A percentile compares a stretch with the other conserved stretches of the same genome.
Conservation (phyloP, 169 alveolate genomes). For the Plasmodium ovale region DNA sequence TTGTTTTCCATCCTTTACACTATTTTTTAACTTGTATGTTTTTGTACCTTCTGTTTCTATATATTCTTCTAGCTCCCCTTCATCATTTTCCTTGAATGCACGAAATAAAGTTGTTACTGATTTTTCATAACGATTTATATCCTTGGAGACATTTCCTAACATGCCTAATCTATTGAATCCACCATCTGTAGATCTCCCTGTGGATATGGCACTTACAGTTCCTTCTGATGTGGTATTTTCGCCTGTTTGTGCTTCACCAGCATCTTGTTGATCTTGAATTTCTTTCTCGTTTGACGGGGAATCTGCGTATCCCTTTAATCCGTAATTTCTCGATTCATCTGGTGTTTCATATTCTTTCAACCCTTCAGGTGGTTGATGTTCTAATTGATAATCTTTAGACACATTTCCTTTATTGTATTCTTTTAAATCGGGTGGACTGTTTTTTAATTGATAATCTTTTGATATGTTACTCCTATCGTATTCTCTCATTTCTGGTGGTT, state of each 20-base stretch:
- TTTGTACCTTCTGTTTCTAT: not conserved
- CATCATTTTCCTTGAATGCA: conserved; percentile 3
- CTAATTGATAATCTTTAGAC: not conserved
- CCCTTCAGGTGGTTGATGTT: conserved; percentile 1
- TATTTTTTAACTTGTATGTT: not conserved
- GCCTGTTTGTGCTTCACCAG: not conserved
- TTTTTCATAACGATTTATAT: not conserved
- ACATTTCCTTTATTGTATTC: not conserved
- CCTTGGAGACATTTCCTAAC: not conserved
- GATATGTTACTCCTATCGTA: conserved; percentile 9
- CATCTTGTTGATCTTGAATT: not conserved
- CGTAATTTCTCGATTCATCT: conserved; percentile 25
- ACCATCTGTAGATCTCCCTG: not conserved
- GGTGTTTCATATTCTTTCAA: conserved; percentile 11
- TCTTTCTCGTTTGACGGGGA: not conserved
- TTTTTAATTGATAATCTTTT: conserved; percentile 4
- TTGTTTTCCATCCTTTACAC: not conserved
- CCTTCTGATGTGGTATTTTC: not conserved
- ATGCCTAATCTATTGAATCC: not conserved
- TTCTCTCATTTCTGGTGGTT: conserved; percentile 7
- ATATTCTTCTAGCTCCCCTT: not conserved
- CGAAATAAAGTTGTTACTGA: not conserved
- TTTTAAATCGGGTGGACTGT: not conserved
- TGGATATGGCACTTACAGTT: not conserved
- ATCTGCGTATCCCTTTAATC: conserved; percentile 20